These are phyloP conservation scores for Tubosaeta brunneosetosa DNA, from an alignment of 768 basidiomycete genomes.

Conservation along the genomic window DNA sequence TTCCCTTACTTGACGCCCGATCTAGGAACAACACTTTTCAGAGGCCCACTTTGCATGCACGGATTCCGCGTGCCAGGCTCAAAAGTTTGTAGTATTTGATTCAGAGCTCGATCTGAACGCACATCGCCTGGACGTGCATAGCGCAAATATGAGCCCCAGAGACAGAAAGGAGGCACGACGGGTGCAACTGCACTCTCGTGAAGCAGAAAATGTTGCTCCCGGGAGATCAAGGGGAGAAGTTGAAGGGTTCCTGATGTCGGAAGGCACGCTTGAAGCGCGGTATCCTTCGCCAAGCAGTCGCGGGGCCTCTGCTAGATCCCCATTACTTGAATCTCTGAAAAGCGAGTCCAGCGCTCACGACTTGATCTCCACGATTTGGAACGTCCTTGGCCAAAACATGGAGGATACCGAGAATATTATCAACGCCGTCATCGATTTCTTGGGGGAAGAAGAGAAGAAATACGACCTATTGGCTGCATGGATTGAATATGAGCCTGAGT, in stretches of 20 bases:
- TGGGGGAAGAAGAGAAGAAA: conserved; percentile 85
- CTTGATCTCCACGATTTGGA: conserved; percentile 84
- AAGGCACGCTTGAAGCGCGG: neutral
- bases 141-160: conserved; percentile 62
- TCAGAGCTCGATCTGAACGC: conserved; percentile 84
- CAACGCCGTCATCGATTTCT: conserved; percentile 65
- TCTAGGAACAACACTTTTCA: conserved; percentile 74
- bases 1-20: neutral
- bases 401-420: conserved; percentile 74
- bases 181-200: conserved; percentile 50
- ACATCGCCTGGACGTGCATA: conserved; percentile 84
- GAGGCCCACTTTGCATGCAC: conserved; percentile 74
- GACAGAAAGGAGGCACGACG: conserved; percentile 67
- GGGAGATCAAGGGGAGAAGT: neutral
- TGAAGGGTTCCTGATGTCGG: neutral
- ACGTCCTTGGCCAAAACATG: conserved; percentile 57
- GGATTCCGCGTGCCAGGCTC: conserved; percentile 67
- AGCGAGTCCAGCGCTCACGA: conserved; percentile 80
- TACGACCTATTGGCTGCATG: conserved; percentile 67
- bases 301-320: conserved; percentile 57
- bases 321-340: conserved; percentile 70
- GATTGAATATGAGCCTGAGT: conserved; percentile 71
- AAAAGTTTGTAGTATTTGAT: conserved; percentile 94
- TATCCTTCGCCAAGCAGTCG: neutral
- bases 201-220: too few relatives aligned